phyloP scores from a whole-genome alignment of 371 early-diverging fungal species.

The Entomophthora muscae region DNA sequence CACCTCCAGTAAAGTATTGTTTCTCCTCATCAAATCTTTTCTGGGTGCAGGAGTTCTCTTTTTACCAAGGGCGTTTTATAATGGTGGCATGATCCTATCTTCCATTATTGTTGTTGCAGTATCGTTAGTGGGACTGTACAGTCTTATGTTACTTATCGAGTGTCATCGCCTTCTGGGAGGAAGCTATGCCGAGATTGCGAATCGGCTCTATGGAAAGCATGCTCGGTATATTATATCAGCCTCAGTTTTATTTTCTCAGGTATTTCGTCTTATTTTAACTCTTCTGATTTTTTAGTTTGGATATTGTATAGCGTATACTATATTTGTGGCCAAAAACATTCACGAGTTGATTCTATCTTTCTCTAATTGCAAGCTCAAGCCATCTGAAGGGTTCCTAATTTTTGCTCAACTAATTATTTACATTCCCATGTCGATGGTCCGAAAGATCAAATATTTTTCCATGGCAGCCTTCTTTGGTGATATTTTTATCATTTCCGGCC shows the following conservation, averaged over 20 bases:
- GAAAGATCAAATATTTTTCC: conserved; percentile 69
- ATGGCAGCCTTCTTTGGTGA: conserved; percentile 75
- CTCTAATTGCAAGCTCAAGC: conserved; percentile 27
- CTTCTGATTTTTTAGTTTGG: conserved; percentile 69
- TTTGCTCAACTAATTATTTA: conserved; percentile 28
- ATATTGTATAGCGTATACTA: conserved; percentile 73
- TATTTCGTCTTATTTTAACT: background rate
- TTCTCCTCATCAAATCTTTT: conserved; percentile 63
- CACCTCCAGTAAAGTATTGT: conserved; percentile 40
- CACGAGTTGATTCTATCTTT: conserved; percentile 41
- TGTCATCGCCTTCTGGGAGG: conserved; percentile 44
- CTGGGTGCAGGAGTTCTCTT: conserved; percentile 67
- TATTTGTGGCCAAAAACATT: conserved; percentile 66
- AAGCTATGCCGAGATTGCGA: conserved; percentile 85
- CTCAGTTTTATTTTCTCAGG: conserved; percentile 27
- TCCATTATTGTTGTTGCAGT: conserved; percentile 37
- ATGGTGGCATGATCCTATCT: conserved; percentile 56
- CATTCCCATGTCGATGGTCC: conserved; percentile 67
- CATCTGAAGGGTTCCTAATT: conserved; percentile 17
- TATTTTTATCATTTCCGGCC: conserved; percentile 63
- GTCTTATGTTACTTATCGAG: conserved; percentile 42
- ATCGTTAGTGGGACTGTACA: conserved; percentile 42
- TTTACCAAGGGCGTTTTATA: conserved; percentile 60
- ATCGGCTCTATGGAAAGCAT: conserved; percentile 55
- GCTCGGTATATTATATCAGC: conserved; percentile 57